Evolutionary conservation across 2,329 filamentous ascomycete genomes (phyloP).

Genomic region (Penicillium psychrosexuale): DNA sequence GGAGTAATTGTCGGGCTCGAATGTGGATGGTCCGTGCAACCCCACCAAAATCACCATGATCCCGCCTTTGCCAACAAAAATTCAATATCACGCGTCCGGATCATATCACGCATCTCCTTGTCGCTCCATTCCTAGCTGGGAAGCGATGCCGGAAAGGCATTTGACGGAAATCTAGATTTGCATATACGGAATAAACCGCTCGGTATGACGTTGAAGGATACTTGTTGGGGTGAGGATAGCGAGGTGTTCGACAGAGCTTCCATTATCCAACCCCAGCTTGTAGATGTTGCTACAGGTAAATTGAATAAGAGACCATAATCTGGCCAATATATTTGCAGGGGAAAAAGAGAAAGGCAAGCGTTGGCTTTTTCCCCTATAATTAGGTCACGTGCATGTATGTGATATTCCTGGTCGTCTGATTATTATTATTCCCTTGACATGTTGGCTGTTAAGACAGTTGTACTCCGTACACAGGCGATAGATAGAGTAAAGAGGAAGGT

Average conservation of each 20-base stretch:
- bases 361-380: not conserved
- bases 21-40: slow-evolving; percentile 2
- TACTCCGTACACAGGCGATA: no score
- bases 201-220: slow-evolving; percentile 14
- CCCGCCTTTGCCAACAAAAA: slow-evolving; percentile 12
- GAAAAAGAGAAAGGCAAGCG: not conserved
- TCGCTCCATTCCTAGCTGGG: slow-evolving; percentile 17
- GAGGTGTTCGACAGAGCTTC: slow-evolving; percentile 7
- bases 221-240: slow-evolving; percentile 16
- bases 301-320: not conserved
- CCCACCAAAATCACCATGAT: slow-evolving; percentile 20
- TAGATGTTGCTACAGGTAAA: not conserved
- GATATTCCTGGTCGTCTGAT: no score
- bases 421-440: not conserved
- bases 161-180: slow-evolving; percentile 17
- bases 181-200: slow-evolving; percentile 20
- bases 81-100: slow-evolving; percentile 18
- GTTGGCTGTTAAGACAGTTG: not conserved
- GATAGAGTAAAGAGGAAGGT: no score
- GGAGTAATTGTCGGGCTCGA: not conserved
- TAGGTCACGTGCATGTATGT: not conserved
- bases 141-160: slow-evolving; percentile 21
- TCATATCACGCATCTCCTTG: slow-evolving; percentile 13
- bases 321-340: not conserved
- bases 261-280: not conserved